phyloP scores from a whole-genome alignment of 164 flowering plant species.

The grape (Vitis vinifera) region ASM3070453v1 NC_081817.1:28333001-28333500 shows the following conservation, averaged over 20 bases:
- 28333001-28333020: too few species aligned
- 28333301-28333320: neutral
- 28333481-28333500: too few species aligned
- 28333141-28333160: neutral
- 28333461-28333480: too few species aligned
- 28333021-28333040: too few species aligned
- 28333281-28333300: too few species aligned
- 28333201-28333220: conserved; percentile 34
- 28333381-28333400: conserved; percentile 65
- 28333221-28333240: conserved; percentile 43
- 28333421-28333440: conserved; percentile 79
- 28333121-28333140: neutral
- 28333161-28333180: neutral
- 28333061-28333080: neutral
- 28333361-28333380: conserved; percentile 62
- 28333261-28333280: neutral
- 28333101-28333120: neutral
- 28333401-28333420: conserved; percentile 54
- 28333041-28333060: neutral
- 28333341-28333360: conserved; percentile 62
- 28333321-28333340: conserved; percentile 53
- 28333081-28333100: conserved; percentile 2
- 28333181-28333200: conserved; percentile 7
- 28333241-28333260: conserved; percentile 18
- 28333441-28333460: conserved; percentile 2